Evolutionary conservation across 345 rosid genomes (phyloP).

Genomic region (Camelina laxa): DNA sequence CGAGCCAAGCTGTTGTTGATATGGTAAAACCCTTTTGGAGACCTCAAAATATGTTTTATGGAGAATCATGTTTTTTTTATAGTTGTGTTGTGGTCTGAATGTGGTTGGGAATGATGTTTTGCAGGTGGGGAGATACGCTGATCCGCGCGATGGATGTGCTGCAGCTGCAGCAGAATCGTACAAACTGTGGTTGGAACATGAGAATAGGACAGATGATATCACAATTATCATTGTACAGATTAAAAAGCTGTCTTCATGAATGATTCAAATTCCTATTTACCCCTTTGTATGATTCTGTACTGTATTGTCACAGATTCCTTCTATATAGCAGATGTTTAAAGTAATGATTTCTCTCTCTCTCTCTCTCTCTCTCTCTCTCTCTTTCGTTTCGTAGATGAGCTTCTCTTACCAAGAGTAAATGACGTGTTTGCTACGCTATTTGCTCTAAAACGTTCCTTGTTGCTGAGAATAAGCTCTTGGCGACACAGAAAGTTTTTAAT

Average conservation of each 20-base stretch:
- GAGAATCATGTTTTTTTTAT: background rate
- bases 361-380: too few species aligned
- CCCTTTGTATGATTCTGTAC: slow-evolving; percentile 26
- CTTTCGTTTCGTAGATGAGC: slow-evolving; percentile 22
- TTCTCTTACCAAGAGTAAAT: slow-evolving; percentile 19
- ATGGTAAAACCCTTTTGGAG: slow-evolving; percentile 55
- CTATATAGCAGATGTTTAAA: slow-evolving; percentile 37
- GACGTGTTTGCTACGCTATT: slow-evolving; percentile 5
- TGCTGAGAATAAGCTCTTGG: slow-evolving; percentile 8
- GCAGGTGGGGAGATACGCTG: slow-evolving; percentile 73
- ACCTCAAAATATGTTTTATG: background rate
- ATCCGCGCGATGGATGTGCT: slow-evolving; percentile 92
- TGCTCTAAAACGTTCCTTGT: slow-evolving; percentile 12
- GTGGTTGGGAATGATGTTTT: slow-evolving; percentile 33
- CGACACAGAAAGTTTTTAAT: background rate
- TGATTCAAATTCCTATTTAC: slow-evolving; percentile 32
- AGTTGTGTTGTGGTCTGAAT: background rate
- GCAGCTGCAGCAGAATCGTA: slow-evolving; percentile 92
- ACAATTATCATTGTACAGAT: slow-evolving; percentile 88
- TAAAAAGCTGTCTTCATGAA: slow-evolving; percentile 66
- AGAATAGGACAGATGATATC: slow-evolving; percentile 95
- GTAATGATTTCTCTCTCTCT: slow-evolving; percentile 25
- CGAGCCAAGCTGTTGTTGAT: slow-evolving; percentile 86
- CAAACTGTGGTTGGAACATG: slow-evolving; percentile 86
- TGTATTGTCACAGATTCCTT: slow-evolving; percentile 14